Evolutionary conservation across 768 basidiomycete genomes (phyloP), one percentile per base, ranked within the genome.

Genomic region (Boletellus sp.): DNA sequence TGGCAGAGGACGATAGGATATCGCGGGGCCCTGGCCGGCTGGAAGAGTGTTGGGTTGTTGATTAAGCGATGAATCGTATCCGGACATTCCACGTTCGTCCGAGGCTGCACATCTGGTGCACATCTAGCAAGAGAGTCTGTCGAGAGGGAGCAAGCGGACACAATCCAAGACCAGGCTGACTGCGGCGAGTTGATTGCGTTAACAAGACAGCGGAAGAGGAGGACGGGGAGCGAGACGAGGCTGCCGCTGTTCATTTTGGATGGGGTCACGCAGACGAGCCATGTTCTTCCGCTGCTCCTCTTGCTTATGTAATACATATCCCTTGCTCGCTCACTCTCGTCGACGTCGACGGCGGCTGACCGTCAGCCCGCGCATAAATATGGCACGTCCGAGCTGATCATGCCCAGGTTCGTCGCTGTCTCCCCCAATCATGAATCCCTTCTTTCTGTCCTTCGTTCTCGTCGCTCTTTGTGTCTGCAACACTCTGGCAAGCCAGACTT

Each of bases 1-100:
- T 99, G 95, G 63, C 92, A 96, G n/a, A 98, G 77, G 3, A 95
- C 92, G 49, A 99, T 85, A 1, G 93, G 92, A 66, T 90, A 83
- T 6, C 95, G 83, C 2, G 96, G 93, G 5, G 76, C 78, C 55
- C 90, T 78, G 4, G 87, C 57, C 1, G 90, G 91, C 54, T 94
- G 81, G 57, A 80, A 87, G 24, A 98, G 74, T 0, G 81, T 76
- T 3, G 94, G 91, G 58, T 90, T 83, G 41, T 74, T 72, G 59
- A 96, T 80, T 4, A 97, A 71, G 45, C 76, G 76, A 65, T 87
- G 87, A 5, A 90, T 83, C 13, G 66, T 71, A 57, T 84, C 85
- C 26, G 65, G 63, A 20, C 64, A 44, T 35, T 50, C 28, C 26
- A 52, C 19, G 26, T 54, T 53, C 42, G 52, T 61, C 10, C 62